These are phyloP conservation scores for Backusella liffmaniae DNA, from an alignment of 192 early-diverging fungal species.

Conservation along the genomic window DNA sequence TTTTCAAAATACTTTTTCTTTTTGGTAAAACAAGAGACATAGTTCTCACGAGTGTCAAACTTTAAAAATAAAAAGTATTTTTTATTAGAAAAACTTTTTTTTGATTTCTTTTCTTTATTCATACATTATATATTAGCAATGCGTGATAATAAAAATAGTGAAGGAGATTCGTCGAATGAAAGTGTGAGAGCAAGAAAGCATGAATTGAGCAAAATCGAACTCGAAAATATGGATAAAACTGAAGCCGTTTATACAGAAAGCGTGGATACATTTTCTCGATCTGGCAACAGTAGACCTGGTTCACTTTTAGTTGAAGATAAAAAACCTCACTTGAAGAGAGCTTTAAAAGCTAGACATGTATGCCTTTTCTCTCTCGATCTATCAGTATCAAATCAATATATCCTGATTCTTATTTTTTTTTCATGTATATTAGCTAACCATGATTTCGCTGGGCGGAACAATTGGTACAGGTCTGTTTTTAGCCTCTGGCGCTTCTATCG, in stretches of 20 bases:
- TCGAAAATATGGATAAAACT: not conserved
- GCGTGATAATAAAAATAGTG: not conserved
- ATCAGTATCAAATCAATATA: not conserved
- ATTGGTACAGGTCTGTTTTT: constrained; percentile 84
- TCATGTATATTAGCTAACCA: constrained; percentile 16
- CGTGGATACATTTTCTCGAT: not conserved
- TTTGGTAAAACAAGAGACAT: constrained; percentile 1
- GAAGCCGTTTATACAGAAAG: not conserved
- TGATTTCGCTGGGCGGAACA: constrained; percentile 76
- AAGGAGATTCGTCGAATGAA: not conserved
- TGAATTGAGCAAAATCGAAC: not conserved
- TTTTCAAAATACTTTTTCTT: not conserved
- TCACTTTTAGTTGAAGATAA: not conserved
- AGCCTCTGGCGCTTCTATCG: constrained; percentile 73
- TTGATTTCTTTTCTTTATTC: not conserved
- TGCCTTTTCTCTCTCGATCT: constrained; percentile 37
- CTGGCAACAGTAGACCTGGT: not conserved
- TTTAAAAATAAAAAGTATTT: constrained; percentile 1
- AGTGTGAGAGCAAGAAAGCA: not conserved
- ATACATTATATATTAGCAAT: not conserved
- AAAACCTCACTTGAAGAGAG: constrained; percentile 51
- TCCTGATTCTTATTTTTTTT: not conserved
- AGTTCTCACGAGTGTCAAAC: not conserved
- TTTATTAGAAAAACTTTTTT: not conserved
- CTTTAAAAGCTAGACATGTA: constrained; percentile 70